Base-by-base conservation (phyloP, 169 alveolate species). In the Eimeria acervulina region DNA sequence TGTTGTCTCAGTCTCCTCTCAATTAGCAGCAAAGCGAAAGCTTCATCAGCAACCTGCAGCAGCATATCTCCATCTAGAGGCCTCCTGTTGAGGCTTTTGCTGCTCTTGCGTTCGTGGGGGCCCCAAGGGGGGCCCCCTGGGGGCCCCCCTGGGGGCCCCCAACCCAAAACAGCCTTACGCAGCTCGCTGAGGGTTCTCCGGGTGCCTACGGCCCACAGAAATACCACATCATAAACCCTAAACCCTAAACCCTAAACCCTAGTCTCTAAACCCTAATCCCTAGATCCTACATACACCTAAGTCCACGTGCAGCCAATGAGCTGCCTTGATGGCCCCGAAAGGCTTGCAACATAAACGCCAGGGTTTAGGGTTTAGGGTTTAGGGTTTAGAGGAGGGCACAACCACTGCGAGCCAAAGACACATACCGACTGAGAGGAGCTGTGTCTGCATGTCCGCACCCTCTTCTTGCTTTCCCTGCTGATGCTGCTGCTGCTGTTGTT, bases 401-500 rank as follows among this genome's bases (percentile, higher is more conserved):
- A 8, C 31, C 74, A 51, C 59, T 1, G 59, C 59, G 59, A 0
- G 59, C 59, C 59, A 51, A 51, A 51, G 59, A 51, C 15, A 17
- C 84, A 21, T 31, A 72, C 84, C 84, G 26, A 72, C 44, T 17
- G 84, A 31, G 26, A 72, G 47, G 47, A 72, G 52, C 47, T n/a
- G 52, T n/a, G 84, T 4, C 38, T 36, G 47, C 47, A 38, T 72
- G 17, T 72, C 84, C 80, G 13, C 33, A n/a, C 38, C 44, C 40
- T 31, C 40, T 8, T 15, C 52, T 8, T 72, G 28, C 44, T 23
- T 44, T 72, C 21, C 47, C 52, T 28, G 13, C 47, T 31, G 47
- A 21, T 76, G 87, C 87, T 76, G 87, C 36, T 76, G 51, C 80
- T 68, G 80, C 80, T 68, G 80, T 42, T 68, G 80, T 42, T 68